A percentile compares a stretch with the other conserved stretches of the same genome.
Evolutionary conservation across 1,284 basidiomycete genomes (phyloP).

Genomic region (Boletus semigastroideus): DNA sequence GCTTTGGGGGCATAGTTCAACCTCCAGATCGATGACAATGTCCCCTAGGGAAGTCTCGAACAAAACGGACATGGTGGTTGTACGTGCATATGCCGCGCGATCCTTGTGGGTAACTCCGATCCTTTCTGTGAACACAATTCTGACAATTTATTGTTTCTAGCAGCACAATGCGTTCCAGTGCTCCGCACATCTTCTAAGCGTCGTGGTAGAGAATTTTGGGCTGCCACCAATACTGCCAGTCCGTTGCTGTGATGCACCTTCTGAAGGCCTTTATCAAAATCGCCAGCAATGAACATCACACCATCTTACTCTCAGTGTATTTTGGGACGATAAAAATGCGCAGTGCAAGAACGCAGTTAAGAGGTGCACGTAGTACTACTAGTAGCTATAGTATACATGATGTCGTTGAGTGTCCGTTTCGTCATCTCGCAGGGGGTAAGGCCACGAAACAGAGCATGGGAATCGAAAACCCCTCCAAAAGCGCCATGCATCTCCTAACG

Average conservation of each 20-base stretch:
- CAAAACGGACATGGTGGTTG: conserved; percentile 82
- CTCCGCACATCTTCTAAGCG: too few relatives aligned
- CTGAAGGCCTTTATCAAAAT: too few relatives aligned
- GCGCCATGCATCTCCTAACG: not conserved
- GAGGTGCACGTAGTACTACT: conserved; percentile 16
- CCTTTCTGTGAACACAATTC: too few relatives aligned
- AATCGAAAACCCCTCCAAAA: not conserved
- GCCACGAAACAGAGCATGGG: not conserved
- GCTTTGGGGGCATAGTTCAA: conserved; percentile 86
- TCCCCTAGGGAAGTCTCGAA: conserved; percentile 96
- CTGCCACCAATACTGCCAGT: too few relatives aligned
- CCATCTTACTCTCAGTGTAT: not conserved
- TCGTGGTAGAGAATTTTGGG: too few relatives aligned
- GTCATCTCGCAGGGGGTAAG: not conserved
- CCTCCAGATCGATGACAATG: conserved; percentile 93
- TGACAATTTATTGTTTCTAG: too few relatives aligned
- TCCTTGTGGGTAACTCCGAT: too few relatives aligned
- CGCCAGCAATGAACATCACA: not conserved
- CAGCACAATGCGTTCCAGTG: too few relatives aligned
- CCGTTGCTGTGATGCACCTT: too few relatives aligned
- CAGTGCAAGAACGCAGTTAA: not conserved
- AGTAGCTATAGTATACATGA: conserved; percentile 24
- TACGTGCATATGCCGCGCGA: not conserved
- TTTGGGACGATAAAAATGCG: not conserved
- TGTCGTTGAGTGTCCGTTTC: not conserved